Conservation (phyloP, 1,284 basidiomycete genomes). For the Austroboletus olivaceoglutinosus region DNA sequence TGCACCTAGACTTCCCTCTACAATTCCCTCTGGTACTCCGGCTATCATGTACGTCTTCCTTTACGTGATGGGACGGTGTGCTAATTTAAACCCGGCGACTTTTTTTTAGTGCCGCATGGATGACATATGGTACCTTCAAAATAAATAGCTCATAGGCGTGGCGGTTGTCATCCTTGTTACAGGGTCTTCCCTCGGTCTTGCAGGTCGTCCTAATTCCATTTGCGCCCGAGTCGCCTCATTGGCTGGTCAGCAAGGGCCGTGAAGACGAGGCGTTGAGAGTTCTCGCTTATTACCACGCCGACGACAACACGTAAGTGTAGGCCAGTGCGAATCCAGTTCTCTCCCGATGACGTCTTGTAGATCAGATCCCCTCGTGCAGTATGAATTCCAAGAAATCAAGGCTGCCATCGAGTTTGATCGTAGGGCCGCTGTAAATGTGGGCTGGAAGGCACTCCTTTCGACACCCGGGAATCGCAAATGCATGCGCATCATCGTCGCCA, state of each 20-base stretch:
- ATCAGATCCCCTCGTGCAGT: conserved; percentile 65
- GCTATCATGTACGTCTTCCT: conserved; percentile 55
- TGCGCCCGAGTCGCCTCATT: conserved; percentile 72
- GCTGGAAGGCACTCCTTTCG: conserved; percentile 58
- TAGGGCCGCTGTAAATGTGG: conserved; percentile 51
- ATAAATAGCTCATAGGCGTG: conserved; percentile 67
- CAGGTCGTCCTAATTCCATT: conserved; percentile 62
- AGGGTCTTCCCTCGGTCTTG: conserved; percentile 59
- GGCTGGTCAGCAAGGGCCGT: conserved; percentile 62
- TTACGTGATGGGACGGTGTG: background rate
- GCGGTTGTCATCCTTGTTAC: conserved; percentile 70
- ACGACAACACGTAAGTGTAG: conserved; percentile 50
- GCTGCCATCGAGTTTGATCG: conserved; percentile 66
- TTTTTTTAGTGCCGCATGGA: conserved; percentile 62
- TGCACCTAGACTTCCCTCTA: conserved; percentile 67
- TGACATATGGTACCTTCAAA: conserved; percentile 70
- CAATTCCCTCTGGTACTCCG: conserved; percentile 80
- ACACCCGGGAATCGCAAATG: conserved; percentile 67
- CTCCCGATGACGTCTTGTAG: conserved; percentile 27
- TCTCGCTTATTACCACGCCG: conserved; percentile 74
- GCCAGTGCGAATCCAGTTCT: background rate
- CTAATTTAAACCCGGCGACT: background rate
- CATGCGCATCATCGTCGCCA: conserved; percentile 63
- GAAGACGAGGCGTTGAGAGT: conserved; percentile 58
- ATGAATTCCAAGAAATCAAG: conserved; percentile 77